Evolutionary conservation across 2,329 filamentous ascomycete genomes (phyloP), one percentile per base, ranked within the genome.

Genomic region (Stachybotrys chartarum): DNA sequence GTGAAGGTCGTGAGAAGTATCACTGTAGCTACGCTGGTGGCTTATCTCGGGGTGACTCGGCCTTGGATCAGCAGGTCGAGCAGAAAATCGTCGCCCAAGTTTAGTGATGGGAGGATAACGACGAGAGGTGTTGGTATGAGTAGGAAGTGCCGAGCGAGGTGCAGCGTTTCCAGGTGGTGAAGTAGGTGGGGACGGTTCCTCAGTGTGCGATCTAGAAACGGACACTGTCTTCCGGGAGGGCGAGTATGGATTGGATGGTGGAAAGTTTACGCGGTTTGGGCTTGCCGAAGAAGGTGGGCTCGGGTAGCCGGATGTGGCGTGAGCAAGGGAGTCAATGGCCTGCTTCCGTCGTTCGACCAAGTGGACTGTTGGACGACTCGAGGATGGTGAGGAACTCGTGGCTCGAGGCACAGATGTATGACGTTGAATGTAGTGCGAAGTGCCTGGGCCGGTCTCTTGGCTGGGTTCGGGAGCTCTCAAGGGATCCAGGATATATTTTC

Each of bases 401-500:
- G 24, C 24, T 24, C 24, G 24, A 24, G 24, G 24, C 24, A 24
- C 24, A 24, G 24, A 24, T 24, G 24, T 60, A 63, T 51, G 62
- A 59, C 54, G 60, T 59, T 61, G 59, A 54, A 67, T 69, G 75
- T 76, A 70, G 63, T 84, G 81, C 59, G 82, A 81, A 4, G 77
- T 75, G 56, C 82, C 82, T n/a, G 81, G 80, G 7, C 86, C 85
- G 51, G 83, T 87, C 66, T 88, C 83, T 58, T 86, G 80, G 57
- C 77, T 82, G 14, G 87, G 87, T 58, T 88, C 84, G 10, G 84
- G 85, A 24, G 79, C 85, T 62, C 77, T 84, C 58, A 91, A 74
- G 60, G 87, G 88, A 62, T 88, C 85, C 60, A 90, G 81, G 49
- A 91, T 75, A 65, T 87, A 85, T 64, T 82, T 79, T 54, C 78